These are phyloP conservation scores for Ogataea nitratoaversa DNA, from an alignment of 805 yeast species.

Conservation along the genomic window DNA sequence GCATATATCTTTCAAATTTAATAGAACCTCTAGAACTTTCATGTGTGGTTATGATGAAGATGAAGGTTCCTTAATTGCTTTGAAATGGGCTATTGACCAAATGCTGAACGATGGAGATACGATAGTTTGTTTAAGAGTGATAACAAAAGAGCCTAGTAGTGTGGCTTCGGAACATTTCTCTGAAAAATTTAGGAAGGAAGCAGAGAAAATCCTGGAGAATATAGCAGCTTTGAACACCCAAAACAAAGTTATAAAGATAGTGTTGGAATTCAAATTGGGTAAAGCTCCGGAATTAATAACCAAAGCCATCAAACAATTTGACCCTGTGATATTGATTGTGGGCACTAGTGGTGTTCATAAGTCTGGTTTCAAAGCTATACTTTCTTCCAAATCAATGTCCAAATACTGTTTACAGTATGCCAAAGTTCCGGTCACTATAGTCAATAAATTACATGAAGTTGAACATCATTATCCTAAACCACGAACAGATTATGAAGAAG, in stretches of 20 bases:
- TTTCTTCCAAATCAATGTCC: slow-evolving; percentile 41
- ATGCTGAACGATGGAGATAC: slow-evolving; percentile 43
- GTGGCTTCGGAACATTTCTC: slow-evolving; percentile 15
- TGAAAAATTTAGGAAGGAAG: slow-evolving; percentile 31
- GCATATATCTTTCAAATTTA: slow-evolving; percentile 33
- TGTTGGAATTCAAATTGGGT: slow-evolving; percentile 42
- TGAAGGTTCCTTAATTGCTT: slow-evolving; percentile 38
- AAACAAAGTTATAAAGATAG: slow-evolving; percentile 37
- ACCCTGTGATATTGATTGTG: slow-evolving; percentile 41
- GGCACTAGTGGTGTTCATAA: slow-evolving; percentile 37
- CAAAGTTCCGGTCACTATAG: slow-evolving; percentile 42
- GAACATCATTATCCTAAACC: neutral
- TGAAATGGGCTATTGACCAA: slow-evolving; percentile 43
- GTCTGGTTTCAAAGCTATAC: slow-evolving; percentile 36
- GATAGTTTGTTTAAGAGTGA: slow-evolving; percentile 39
- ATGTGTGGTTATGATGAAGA: slow-evolving; percentile 41
- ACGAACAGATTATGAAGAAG: neutral
- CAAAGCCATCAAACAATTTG: slow-evolving; percentile 39
- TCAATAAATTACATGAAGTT: slow-evolving; percentile 32
- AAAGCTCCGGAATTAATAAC: slow-evolving; percentile 38
- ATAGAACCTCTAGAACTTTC: slow-evolving; percentile 37
- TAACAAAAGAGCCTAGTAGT: slow-evolving; percentile 30
- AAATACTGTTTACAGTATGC: slow-evolving; percentile 45
- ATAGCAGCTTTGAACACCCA: slow-evolving; percentile 31
- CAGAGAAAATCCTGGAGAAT: slow-evolving; percentile 29